Evolutionary conservation across 345 rosid species (phyloP).

Genomic region (Aquilaria sinensis): DNA sequence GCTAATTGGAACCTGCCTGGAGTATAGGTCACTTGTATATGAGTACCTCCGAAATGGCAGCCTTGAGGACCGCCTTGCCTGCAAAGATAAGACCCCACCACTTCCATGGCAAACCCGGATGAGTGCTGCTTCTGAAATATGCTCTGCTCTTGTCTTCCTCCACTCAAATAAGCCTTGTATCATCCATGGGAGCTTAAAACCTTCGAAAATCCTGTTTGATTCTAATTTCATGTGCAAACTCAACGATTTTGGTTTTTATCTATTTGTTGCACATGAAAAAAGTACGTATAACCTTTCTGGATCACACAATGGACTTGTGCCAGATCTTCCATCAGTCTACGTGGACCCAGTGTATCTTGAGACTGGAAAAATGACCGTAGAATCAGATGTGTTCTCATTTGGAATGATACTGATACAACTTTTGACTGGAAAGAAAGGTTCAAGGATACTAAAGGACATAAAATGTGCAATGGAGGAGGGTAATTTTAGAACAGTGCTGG

Average conservation of each 20-base stretch:
- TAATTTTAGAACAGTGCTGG: slow-evolving; percentile 50
- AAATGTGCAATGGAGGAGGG: slow-evolving; percentile 59
- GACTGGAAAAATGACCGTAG: slow-evolving; percentile 40
- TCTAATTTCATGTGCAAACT: slow-evolving; percentile 60
- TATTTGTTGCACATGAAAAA: slow-evolving; percentile 36
- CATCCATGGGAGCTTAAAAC: slow-evolving; percentile 73
- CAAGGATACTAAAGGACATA: slow-evolving; percentile 45
- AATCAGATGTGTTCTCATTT: slow-evolving; percentile 68
- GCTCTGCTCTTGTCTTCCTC: slow-evolving; percentile 81
- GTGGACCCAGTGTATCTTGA: slow-evolving; percentile 52
- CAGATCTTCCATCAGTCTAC: slow-evolving; percentile 21
- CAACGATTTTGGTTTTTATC: slow-evolving; percentile 55
- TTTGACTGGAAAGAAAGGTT: slow-evolving; percentile 57
- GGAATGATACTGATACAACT: slow-evolving; percentile 78
- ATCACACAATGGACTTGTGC: slow-evolving; percentile 6
- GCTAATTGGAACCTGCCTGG: slow-evolving; percentile 72
- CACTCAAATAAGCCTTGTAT: slow-evolving; percentile 74
- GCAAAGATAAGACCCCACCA: slow-evolving; percentile 39
- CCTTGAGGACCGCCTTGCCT: slow-evolving; percentile 61
- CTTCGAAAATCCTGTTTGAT: slow-evolving; percentile 80
- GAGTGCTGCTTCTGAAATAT: slow-evolving; percentile 62
- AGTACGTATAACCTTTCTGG: background rate
- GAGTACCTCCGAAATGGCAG: slow-evolving; percentile 69
- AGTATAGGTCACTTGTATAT: slow-evolving; percentile 69
- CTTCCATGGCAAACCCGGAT: slow-evolving; percentile 67